These are phyloP conservation scores for Leccinum cinnamomeum DNA, from an alignment of 1,284 basidiomycete species.

Conservation along the genomic window DNA sequence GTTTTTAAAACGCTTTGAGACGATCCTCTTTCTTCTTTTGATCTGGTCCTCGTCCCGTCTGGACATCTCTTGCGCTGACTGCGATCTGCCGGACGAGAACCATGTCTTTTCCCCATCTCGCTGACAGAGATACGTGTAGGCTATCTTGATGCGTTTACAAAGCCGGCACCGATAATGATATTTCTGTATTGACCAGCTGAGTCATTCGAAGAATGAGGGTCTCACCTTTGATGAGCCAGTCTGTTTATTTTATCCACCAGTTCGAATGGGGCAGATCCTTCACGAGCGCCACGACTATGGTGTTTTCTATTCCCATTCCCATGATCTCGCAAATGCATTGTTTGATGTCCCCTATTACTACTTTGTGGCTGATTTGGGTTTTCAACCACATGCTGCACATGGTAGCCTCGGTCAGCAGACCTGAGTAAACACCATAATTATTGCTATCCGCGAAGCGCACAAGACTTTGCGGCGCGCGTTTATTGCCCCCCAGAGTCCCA, in stretches of 20 bases:
- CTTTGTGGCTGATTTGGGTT: background rate
- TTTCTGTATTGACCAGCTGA: background rate
- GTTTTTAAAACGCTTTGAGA: background rate
- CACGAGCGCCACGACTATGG: background rate
- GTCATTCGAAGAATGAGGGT: background rate
- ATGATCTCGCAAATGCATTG: background rate
- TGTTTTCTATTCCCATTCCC: background rate
- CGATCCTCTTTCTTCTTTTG: background rate
- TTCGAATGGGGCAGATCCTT: background rate
- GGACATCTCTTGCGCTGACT: no score
- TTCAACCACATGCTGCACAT: background rate
- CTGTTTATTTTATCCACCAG: background rate
- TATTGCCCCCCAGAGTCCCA: slow-evolving; percentile 1
- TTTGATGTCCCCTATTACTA: background rate
- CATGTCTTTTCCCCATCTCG: slow-evolving; percentile 24
- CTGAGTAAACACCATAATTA: background rate
- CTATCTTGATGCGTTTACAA: background rate
- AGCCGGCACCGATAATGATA: background rate
- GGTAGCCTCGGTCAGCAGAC: background rate
- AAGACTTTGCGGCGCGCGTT: background rate
- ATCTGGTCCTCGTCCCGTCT: no score
- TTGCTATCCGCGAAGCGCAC: background rate
- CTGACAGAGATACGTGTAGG: background rate
- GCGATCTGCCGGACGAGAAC: slow-evolving; percentile 19
- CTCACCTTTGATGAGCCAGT: background rate